A percentile compares a stretch with the other conserved stretches of the same genome.
Evolutionary conservation across 176 grass and related monocot species (phyloP).

Genomic region (Alloteropsis semialata): DNA sequence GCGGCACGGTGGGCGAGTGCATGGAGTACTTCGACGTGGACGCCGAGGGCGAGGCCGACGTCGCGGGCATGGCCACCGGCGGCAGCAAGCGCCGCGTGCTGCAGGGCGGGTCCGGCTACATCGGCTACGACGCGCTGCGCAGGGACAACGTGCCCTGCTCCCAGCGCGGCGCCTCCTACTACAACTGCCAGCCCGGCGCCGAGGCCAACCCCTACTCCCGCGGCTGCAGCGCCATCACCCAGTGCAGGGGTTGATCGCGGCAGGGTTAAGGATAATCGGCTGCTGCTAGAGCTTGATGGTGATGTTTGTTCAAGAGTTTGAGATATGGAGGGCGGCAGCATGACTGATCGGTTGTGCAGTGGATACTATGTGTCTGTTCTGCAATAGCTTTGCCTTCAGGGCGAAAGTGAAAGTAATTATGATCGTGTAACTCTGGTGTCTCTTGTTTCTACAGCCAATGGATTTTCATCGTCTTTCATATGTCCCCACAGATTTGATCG

Average conservation of each 20-base stretch:
- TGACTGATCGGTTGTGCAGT: not conserved
- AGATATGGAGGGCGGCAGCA: no score
- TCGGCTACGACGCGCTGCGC: constrained; percentile 70
- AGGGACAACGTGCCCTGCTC: constrained; percentile 71
- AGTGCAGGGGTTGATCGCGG: constrained; percentile 44
- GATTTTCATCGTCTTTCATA: not conserved
- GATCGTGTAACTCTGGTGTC: not conserved
- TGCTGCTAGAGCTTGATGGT: not conserved
- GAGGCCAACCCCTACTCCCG: constrained; percentile 69
- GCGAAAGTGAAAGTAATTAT: not conserved
- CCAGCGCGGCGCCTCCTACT: constrained; percentile 73
- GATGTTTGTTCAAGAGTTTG: not conserved
- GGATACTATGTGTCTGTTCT: not conserved
- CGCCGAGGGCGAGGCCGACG: constrained; percentile 26
- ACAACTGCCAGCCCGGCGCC: constrained; percentile 80
- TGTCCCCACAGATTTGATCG: not conserved
- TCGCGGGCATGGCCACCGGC: constrained; percentile 23
- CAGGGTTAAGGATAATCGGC: not conserved
- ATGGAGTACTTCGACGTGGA: constrained; percentile 35
- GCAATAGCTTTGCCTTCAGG: not conserved
- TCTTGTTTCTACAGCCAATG: not conserved
- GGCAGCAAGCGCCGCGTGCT: constrained; percentile 45
- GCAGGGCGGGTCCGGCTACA: constrained; percentile 54
- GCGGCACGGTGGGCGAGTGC: constrained; percentile 51
- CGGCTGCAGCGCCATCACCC: constrained; percentile 65